These are phyloP conservation scores for Nakataea oryzae DNA, from an alignment of 2,329 filamentous ascomycete species.

Conservation along the genomic window DNA sequence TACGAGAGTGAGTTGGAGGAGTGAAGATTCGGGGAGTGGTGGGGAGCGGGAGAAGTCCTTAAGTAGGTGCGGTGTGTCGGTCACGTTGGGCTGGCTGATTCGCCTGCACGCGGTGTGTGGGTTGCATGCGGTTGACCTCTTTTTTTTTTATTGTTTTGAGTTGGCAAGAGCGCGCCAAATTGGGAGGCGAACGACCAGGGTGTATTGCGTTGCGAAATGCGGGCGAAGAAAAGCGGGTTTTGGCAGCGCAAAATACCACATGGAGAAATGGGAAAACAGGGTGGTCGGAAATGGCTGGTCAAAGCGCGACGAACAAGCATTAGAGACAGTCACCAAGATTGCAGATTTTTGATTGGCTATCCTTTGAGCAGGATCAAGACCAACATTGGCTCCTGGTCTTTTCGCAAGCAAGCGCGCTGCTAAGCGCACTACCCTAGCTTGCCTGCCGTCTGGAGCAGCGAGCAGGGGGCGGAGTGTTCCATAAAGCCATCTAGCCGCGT, in stretches of 20 bases:
- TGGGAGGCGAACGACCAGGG: neutral
- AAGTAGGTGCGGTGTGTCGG: conserved; percentile 19
- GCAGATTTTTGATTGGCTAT: conserved; percentile 9
- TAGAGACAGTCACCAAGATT: neutral
- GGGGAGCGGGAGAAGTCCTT: conserved; percentile 26
- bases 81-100: conserved; percentile 24
- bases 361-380: neutral
- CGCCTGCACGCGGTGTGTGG: conserved; percentile 1
- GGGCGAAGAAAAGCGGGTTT: neutral
- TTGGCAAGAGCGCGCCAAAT: conserved; percentile 8
- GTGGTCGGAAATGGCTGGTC: neutral
- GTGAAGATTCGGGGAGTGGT: conserved; percentile 28
- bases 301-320: neutral
- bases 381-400: neutral
- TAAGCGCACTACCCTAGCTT: no score
- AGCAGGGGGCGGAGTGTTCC: no score
- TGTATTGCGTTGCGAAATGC: neutral
- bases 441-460: neutral
- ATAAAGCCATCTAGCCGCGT: neutral
- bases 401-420: no score
- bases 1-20: conserved; percentile 17
- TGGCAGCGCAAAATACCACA: neutral
- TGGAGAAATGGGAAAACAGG: neutral
- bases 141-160: neutral
- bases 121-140: neutral